A percentile compares a stretch with the other conserved stretches of the same genome.
Conservation (phyloP, 2,329 filamentous ascomycete species). For the Allantophomopsis lycopodina region DNA sequence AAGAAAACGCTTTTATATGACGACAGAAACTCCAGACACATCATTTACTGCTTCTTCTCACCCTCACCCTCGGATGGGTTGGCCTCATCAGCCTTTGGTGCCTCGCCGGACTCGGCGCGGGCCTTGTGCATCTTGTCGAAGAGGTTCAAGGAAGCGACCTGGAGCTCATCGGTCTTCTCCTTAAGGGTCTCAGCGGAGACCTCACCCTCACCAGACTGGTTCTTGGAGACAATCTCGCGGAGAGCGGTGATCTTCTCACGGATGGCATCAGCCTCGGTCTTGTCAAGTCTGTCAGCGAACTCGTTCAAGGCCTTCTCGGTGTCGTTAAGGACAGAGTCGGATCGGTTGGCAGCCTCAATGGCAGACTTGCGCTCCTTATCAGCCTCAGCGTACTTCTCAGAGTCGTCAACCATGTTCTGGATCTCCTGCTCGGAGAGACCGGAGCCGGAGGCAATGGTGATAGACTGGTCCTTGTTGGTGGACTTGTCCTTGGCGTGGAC, state of each 20-base stretch:
- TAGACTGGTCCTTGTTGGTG: conserved; percentile 98
- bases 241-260: conserved; percentile 82
- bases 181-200: conserved; percentile 88
- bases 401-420: conserved; percentile 93
- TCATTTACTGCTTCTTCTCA: conserved; percentile 50
- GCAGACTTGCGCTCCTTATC: conserved; percentile 95
- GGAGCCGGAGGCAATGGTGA: conserved; percentile 95
- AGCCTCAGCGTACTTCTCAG: conserved; percentile 86
- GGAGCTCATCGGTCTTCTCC: conserved; percentile 96
- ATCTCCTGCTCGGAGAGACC: conserved; percentile 94
- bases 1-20: conserved; percentile 9
- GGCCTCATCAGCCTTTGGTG: conserved; percentile 50
- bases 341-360: conserved; percentile 95
- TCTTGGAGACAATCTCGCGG: conserved; percentile 86
- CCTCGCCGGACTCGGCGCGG: conserved; percentile 50
- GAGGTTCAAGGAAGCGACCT: conserved; percentile 86
- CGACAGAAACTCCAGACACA: conserved; percentile 5
- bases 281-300: conserved; percentile 91
- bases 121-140: conserved; percentile 99
- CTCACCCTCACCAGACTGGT: conserved; percentile 78
- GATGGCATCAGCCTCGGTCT: conserved; percentile 85
- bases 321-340: conserved; percentile 91
- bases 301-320: conserved; percentile 98
- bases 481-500: conserved; percentile 98
- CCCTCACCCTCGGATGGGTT: conserved; percentile 31